Conservation (phyloP, 2,329 filamentous ascomycete species). For the Lecanicillium sp. region DNA sequence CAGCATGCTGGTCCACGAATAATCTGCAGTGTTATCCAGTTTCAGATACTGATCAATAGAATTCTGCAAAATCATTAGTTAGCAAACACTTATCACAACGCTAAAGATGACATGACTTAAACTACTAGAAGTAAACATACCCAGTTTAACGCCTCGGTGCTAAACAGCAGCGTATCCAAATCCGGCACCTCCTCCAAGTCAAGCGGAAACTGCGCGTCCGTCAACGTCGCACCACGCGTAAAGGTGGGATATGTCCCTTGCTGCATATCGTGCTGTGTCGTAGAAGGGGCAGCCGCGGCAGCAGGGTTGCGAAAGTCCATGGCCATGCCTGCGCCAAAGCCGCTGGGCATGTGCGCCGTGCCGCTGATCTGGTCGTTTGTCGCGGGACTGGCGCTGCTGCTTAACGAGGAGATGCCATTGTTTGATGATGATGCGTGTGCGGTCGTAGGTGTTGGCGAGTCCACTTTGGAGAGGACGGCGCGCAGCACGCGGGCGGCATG, state of each 20-base stretch:
- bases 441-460: constrained; percentile 1
- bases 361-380: too few species aligned
- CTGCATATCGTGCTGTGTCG: constrained; percentile 12
- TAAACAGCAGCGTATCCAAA: constrained; percentile 28
- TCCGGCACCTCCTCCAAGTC: constrained; percentile 25
- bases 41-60: constrained; percentile 21
- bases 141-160: constrained; percentile 30
- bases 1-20: not conserved
- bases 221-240: constrained; percentile 4
- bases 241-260: constrained; percentile 4
- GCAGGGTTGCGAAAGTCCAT: not conserved
- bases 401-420: not conserved
- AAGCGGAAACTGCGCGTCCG: constrained; percentile 11
- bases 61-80: constrained; percentile 11
- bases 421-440: not conserved
- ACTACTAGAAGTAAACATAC: constrained; percentile 18
- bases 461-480: constrained; percentile 32
- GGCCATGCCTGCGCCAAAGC: too few species aligned
- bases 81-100: not conserved
- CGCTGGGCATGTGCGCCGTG: too few species aligned
- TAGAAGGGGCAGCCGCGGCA: not conserved
- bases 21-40: constrained; percentile 5
- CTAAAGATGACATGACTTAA: not conserved
- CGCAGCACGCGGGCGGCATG: constrained; percentile 35
- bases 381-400: too few species aligned